Conservation (phyloP, 139 green algal genomes). For the Coelastrella sp. region DNA sequence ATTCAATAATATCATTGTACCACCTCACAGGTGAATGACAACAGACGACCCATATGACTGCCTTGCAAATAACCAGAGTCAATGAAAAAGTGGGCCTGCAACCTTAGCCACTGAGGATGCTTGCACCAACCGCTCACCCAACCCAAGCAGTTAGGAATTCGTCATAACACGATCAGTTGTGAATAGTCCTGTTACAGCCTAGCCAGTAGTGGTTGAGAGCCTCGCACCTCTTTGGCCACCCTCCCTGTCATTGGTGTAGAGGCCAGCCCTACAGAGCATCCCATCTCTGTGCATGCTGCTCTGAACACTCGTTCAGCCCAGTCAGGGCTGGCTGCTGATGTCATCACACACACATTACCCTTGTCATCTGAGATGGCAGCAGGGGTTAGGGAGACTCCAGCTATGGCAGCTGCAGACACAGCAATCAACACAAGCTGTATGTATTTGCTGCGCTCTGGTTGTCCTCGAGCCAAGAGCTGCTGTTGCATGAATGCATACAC, state of each 20-base stretch:
- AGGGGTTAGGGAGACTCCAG: slow-evolving; percentile 46
- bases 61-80: no score
- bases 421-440: neutral
- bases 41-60: no score
- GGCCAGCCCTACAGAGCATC: slow-evolving; percentile 54
- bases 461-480: neutral
- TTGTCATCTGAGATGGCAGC: slow-evolving; percentile 63
- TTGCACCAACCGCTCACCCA: no score
- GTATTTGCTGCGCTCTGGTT: neutral
- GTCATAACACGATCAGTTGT: no score
- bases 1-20: neutral
- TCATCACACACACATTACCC: slow-evolving; percentile 57
- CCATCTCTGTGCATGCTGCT: slow-evolving; percentile 61
- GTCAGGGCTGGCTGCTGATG: neutral
- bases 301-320: slow-evolving; percentile 58
- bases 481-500: no score
- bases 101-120: no score
- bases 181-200: neutral
- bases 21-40: neutral
- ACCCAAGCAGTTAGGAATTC: no score
- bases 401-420: slow-evolving; percentile 52
- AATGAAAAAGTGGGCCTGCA: no score
- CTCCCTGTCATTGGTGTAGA: slow-evolving; percentile 44
- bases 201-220: neutral
- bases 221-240: neutral